Evolutionary conservation across 306 rosid genomes (phyloP).

Genomic region (Fragaria nilgerrensis): DNA sequence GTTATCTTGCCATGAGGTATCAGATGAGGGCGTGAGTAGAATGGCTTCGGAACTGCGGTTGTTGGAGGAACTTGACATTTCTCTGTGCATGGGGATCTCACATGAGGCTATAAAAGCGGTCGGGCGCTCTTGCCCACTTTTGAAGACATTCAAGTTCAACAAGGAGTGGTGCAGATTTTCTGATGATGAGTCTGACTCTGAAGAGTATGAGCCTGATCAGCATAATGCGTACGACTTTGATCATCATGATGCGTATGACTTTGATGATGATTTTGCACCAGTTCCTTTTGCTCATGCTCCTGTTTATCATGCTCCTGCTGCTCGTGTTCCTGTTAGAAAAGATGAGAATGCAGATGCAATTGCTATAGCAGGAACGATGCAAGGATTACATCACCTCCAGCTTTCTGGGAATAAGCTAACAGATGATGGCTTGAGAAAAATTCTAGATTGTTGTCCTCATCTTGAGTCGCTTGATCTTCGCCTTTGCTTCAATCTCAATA

Average conservation of each 20-base stretch:
- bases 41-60: neutral
- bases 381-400: constrained; percentile 47
- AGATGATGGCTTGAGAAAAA: constrained; percentile 50
- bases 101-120: neutral
- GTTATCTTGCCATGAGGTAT: neutral
- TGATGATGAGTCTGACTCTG: neutral
- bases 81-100: neutral
- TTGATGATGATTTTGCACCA: too few species aligned
- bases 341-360: constrained; percentile 38
- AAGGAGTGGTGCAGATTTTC: neutral
- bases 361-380: constrained; percentile 51
- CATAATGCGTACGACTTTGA: too few species aligned
- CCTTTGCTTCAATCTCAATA: constrained; percentile 42
- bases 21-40: neutral
- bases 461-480: constrained; percentile 71
- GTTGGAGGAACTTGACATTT: neutral
- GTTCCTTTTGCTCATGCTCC: too few species aligned
- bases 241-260: too few species aligned
- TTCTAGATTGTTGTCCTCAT: constrained; percentile 57
- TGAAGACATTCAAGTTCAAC: neutral
- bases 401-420: constrained; percentile 52
- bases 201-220: neutral
- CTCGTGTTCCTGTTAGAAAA: neutral
- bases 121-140: neutral
- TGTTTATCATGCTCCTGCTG: too few species aligned